Evolutionary conservation across 441 rosid species (phyloP).

Genomic region (Populus hybrid): DNA sequence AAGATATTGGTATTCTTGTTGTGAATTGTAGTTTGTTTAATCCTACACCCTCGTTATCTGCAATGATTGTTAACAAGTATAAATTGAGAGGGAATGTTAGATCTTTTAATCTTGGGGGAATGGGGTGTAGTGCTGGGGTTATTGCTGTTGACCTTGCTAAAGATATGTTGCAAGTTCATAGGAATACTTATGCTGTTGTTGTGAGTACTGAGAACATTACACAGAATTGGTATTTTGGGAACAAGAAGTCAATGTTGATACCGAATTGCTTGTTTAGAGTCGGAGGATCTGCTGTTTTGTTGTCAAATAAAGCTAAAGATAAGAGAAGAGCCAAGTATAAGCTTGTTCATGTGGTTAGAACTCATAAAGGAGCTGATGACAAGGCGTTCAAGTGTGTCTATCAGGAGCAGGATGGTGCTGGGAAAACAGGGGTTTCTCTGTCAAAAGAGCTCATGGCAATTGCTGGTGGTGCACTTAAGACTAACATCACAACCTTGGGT

Average conservation of each 20-base stretch:
- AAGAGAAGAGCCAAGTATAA: slow-evolving; percentile 56
- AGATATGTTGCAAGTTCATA: slow-evolving; percentile 73
- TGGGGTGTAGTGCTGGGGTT: slow-evolving; percentile 98
- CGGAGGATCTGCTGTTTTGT: slow-evolving; percentile 69
- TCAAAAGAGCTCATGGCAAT: slow-evolving; percentile 83
- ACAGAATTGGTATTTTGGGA: slow-evolving; percentile 85
- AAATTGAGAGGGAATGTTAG: slow-evolving; percentile 72
- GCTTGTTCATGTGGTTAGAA: slow-evolving; percentile 78
- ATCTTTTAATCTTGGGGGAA: slow-evolving; percentile 83
- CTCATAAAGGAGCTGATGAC: slow-evolving; percentile 78
- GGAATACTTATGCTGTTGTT: slow-evolving; percentile 79
- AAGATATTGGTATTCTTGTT: slow-evolving; percentile 72
- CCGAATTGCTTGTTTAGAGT: slow-evolving; percentile 84
- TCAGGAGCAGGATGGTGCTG: slow-evolving; percentile 84
- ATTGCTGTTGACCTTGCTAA: slow-evolving; percentile 79
- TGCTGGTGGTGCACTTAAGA: slow-evolving; percentile 83
- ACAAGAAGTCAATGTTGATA: slow-evolving; percentile 84
- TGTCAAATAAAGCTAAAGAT: slow-evolving; percentile 61
- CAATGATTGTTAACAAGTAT: slow-evolving; percentile 79
- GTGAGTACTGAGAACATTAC: slow-evolving; percentile 94
- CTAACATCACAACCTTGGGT: slow-evolving; percentile 77
- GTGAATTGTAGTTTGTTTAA: slow-evolving; percentile 89
- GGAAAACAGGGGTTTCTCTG: slow-evolving; percentile 83
- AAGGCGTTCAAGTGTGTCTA: slow-evolving; percentile 81
- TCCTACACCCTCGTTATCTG: slow-evolving; percentile 82